Base-by-base conservation (phyloP, 148 eudicot species). In the Gaultheria prostrata region DNA sequence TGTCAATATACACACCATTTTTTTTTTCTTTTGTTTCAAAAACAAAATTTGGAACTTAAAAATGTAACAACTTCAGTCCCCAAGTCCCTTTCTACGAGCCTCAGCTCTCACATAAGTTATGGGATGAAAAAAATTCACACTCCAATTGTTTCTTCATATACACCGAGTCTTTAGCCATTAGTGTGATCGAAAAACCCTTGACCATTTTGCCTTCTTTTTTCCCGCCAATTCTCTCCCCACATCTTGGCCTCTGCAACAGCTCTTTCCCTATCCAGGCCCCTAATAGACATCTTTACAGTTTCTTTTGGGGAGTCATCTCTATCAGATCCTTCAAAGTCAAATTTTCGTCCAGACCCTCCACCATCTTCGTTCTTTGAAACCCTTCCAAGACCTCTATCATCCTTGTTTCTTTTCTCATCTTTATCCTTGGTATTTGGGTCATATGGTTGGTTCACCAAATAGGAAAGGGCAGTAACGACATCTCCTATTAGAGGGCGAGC, bases 181-280 rank as follows among this genome's bases (percentile, higher is more conserved):
- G 46, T 61, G 11, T 46, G 54, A 78, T 67, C 77, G 2, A 67
- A 84, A 56, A 77, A 33, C 7, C 77, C 86, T 79, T 79, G 86
- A 70, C 72, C 86, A 35, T 12, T 84, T 79, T 33, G 77, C 9
- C 78, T 77, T 49, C 78, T 79, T 56, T 83, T 77, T 78, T 83
- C 82, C 45, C 82, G 75, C 85, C 82, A 78, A 83, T 67, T 83
- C 67, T 83, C 85, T 50, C 82, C 86, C 86, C 86, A 84, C 82
- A 79, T 79, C n/a, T 79, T 84, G 20, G 86, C 82, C 82, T 84
- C 86, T 18, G 86, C 82, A 35, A 84, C 86, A 18, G 82, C 86
- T 61, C 50, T 73, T 61, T 84, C 82, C 51, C 82, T 70, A 49
- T 78, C 82, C 33, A 54, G 61, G 35, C 57, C 78, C 54, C 86